phyloP scores from a whole-genome alignment of 2,329 filamentous ascomycete genomes.

The Stenocarpella maydis region DNA sequence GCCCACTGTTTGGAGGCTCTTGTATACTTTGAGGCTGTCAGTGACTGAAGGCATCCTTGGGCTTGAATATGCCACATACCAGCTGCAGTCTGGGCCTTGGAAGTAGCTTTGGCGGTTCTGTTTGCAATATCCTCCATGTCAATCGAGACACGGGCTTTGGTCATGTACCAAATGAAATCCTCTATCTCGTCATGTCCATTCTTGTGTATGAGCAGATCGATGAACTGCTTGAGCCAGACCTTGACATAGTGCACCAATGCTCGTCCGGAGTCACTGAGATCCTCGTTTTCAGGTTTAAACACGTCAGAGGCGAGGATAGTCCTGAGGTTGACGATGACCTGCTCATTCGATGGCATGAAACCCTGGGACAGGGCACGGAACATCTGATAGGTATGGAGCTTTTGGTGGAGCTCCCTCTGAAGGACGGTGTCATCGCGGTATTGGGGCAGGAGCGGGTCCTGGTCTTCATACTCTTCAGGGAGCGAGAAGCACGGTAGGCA shows the following conservation, averaged over 20 bases:
- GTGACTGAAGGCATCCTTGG: neutral
- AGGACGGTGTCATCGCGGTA: conserved; percentile 83
- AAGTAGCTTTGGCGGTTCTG: conserved; percentile 68
- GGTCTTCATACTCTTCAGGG: conserved; percentile 65
- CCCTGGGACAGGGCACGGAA: conserved; percentile 80
- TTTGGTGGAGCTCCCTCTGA: conserved; percentile 82
- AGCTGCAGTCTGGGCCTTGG: conserved; percentile 75
- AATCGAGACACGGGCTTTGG: conserved; percentile 75
- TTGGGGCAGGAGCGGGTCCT: conserved; percentile 80
- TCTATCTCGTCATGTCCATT: conserved; percentile 87
- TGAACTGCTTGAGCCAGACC: conserved; percentile 80
- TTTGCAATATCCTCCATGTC: conserved; percentile 70
- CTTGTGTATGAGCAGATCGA: conserved; percentile 83
- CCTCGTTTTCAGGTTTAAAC: conserved; percentile 76
- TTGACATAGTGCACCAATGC: conserved; percentile 76
- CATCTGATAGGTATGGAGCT: conserved; percentile 95
- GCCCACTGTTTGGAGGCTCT: conserved; percentile 83
- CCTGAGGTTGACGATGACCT: conserved; percentile 80
- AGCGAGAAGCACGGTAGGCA: conserved; percentile 69
- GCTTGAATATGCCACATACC: conserved; percentile 53
- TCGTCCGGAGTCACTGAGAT: conserved; percentile 80
- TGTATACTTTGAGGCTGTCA: conserved; percentile 65
- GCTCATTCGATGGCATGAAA: conserved; percentile 92
- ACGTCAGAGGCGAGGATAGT: conserved; percentile 80
- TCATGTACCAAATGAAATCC: conserved; percentile 87